Percentiles rank a stretch among this genome's conserved stretches.
Conservation (phyloP, 2,329 filamentous ascomycete species). For the Colletotrichum melonis region DNA sequence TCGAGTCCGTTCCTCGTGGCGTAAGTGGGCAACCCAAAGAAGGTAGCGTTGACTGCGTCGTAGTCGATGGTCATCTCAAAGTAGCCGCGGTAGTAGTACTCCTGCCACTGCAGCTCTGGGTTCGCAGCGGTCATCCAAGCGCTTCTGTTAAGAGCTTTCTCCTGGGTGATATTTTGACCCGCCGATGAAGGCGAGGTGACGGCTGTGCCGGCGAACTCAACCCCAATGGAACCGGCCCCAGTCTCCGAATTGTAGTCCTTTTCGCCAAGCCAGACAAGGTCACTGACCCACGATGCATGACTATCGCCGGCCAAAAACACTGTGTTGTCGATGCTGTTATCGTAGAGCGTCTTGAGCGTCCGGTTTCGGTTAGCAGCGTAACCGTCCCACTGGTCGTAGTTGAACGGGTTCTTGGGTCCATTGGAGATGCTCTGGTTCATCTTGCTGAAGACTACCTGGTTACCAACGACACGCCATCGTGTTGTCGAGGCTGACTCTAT, state of each 20-base stretch:
- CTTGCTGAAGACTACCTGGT: conserved; percentile 39
- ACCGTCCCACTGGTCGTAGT: conserved; percentile 62
- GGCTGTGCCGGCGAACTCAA: too few species aligned
- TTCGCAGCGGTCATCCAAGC: conserved; percentile 61
- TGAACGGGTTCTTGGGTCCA: conserved; percentile 50
- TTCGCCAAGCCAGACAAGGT: too few species aligned
- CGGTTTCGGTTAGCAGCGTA: conserved; percentile 78
- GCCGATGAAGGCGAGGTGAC: too few species aligned
- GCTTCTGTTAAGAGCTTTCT: conserved; percentile 48
- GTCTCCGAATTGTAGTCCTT: too few species aligned
- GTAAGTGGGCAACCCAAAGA: conserved; percentile 63
- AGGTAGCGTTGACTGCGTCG: conserved; percentile 68
- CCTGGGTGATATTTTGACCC: too few species aligned
- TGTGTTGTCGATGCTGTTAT: too few species aligned
- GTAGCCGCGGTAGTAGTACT: conserved; percentile 80
- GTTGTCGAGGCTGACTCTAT: too few species aligned
- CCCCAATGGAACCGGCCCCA: too few species aligned
- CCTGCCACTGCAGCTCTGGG: conserved; percentile 76
- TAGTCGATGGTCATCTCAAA: conserved; percentile 70
- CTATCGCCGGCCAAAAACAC: too few species aligned
- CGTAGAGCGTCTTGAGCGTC: conserved; percentile 72
- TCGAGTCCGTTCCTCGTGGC: too few species aligned
- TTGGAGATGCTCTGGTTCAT: conserved; percentile 72
- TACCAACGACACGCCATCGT: conserved; percentile 65
- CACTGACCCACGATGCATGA: too few species aligned